Percentiles rank a stretch among this genome's conserved stretches.
Evolutionary conservation across 306 rosid species (phyloP).

Genomic region (Cicer arietinum): DNA sequence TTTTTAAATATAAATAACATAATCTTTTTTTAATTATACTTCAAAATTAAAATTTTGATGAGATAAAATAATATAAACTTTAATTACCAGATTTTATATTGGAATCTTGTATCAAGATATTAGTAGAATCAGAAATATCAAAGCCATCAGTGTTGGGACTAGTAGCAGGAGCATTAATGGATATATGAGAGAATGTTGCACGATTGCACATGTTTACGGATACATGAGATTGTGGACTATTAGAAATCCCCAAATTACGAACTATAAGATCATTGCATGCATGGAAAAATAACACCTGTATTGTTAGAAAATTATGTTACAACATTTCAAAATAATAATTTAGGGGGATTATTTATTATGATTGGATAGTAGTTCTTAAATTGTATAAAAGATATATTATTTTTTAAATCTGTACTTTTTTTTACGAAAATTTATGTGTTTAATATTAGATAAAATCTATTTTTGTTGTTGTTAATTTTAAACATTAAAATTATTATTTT

Average conservation of each 20-base stretch:
- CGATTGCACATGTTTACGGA: neutral
- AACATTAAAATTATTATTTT: no score
- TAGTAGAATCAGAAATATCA: constrained; percentile 35
- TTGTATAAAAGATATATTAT: no score
- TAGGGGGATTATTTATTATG: constrained; percentile 16
- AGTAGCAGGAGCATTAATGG: constrained; percentile 38
- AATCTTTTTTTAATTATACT: neutral
- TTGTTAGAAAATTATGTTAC: neutral
- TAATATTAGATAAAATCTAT: no score
- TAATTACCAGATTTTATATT: constrained; percentile 44
- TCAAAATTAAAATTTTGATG: neutral
- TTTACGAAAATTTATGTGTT: no score
- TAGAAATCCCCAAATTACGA: neutral
- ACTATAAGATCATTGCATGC: neutral
- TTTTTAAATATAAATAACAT: neutral
- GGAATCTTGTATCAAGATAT: constrained; percentile 39
- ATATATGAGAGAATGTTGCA: constrained; percentile 12
- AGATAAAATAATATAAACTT: neutral
- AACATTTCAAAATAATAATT: constrained; percentile 3
- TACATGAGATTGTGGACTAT: constrained; percentile 48
- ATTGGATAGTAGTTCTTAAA: no score
- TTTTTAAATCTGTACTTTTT: no score
- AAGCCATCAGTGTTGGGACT: constrained; percentile 67
- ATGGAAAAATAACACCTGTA: constrained; percentile 21
- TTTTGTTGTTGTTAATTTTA: no score